These are phyloP conservation scores for Oehlia diaphana DNA, from an alignment of 192 early-diverging fungal genomes.

Conservation along the genomic window DNA sequence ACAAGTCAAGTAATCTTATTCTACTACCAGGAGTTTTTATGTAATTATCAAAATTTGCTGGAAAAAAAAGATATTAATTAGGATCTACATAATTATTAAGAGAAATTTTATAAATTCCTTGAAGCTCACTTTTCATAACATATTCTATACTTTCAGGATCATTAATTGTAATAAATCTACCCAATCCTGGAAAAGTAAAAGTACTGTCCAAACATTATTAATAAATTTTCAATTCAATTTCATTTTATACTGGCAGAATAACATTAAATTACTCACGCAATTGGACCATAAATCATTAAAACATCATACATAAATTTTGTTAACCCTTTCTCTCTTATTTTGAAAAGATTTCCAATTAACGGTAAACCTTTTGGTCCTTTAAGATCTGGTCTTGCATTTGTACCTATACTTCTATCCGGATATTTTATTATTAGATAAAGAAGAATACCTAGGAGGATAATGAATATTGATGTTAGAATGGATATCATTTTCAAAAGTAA, in stretches of 20 bases:
- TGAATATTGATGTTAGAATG: neutral
- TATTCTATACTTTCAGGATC: constrained; percentile 35
- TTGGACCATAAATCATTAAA: neutral
- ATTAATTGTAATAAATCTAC: constrained; percentile 38
- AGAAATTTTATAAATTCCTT: too few relatives aligned
- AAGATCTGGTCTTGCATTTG: constrained; percentile 31
- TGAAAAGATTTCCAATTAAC: constrained; percentile 37
- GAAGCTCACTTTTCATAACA: constrained; percentile 33
- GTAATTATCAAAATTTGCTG: constrained; percentile 40
- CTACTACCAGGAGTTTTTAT: constrained; percentile 32
- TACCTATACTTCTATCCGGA: constrained; percentile 38
- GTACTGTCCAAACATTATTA: constrained; percentile 30
- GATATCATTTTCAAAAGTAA: too few relatives aligned
- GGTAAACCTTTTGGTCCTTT: constrained; percentile 34
- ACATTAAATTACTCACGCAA: neutral
- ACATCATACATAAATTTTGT: neutral
- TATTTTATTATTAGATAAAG: constrained; percentile 37
- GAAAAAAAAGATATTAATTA: neutral
- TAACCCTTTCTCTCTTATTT: neutral
- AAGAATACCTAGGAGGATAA: neutral
- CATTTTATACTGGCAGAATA: neutral
- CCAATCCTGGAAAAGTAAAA: constrained; percentile 35
- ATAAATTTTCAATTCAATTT: neutral
- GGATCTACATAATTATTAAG: too few relatives aligned
- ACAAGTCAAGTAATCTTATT: constrained; percentile 30